phyloP scores from a whole-genome alignment of 2,329 filamentous ascomycete species.

The Remersonia thermophila region DNA sequence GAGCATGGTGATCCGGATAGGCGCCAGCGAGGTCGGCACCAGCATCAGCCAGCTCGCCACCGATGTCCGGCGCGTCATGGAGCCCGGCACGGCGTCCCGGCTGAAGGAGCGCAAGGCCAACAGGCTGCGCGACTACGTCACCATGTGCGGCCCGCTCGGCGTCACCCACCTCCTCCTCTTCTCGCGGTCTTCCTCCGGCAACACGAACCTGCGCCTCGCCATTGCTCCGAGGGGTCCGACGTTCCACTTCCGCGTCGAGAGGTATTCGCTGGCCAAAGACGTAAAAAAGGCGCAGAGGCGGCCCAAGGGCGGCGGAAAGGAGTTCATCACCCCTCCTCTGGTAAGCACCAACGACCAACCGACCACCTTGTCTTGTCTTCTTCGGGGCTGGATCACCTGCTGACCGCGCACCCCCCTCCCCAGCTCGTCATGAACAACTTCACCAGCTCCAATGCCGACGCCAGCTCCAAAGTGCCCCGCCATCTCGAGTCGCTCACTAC shows the following conservation, averaged over 20 bases:
- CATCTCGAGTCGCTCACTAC: constrained; percentile 89
- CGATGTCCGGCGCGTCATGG: constrained; percentile 89
- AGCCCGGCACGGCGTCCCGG: constrained; percentile 81
- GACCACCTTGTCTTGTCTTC: constrained; percentile 6
- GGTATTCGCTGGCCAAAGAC: constrained; percentile 89
- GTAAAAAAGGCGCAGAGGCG: constrained; percentile 73
- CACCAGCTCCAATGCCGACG: constrained; percentile 47
- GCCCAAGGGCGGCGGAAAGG: constrained; percentile 69
- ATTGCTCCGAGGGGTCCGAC: constrained; percentile 85
- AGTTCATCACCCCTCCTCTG: constrained; percentile 74
- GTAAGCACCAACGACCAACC: constrained; percentile 35
- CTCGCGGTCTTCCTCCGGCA: constrained; percentile 77
- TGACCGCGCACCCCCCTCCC: too few relatives aligned
- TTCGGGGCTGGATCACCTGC: too few relatives aligned
- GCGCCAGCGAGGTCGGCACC: constrained; percentile 82
- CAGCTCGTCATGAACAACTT: constrained; percentile 98
- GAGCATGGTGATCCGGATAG: constrained; percentile 97
- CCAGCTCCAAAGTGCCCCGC: constrained; percentile 65
- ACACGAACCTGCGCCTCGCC: constrained; percentile 82
- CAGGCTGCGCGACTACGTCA: constrained; percentile 78
- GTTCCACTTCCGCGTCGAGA: constrained; percentile 85
- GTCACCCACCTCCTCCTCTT: constrained; percentile 90
- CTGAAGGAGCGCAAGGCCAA: constrained; percentile 85
- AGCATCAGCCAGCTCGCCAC: constrained; percentile 84
- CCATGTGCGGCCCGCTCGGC: constrained; percentile 89